Conservation (phyloP, 75 land plant genomes). For the Pinus albicaulis region DNA sequence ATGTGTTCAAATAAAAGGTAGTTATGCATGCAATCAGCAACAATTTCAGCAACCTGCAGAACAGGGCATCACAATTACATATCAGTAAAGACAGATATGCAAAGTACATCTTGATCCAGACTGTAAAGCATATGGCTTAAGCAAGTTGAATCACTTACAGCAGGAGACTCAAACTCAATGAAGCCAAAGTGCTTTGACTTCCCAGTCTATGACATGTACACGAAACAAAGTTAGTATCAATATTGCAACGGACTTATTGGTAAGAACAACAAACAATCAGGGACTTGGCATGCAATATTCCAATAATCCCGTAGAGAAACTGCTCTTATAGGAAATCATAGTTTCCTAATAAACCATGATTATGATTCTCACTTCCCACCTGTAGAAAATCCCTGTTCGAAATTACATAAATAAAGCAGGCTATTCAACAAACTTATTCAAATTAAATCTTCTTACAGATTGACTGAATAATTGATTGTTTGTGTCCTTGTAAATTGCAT, state of each 20-base stretch:
- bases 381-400: too few relatives aligned
- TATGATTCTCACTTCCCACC: too few relatives aligned
- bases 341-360: too few relatives aligned
- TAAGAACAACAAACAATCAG: slow-evolving; percentile 1
- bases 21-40: slow-evolving; percentile 81
- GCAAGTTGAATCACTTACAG: slow-evolving; percentile 36
- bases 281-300: neutral
- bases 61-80: neutral
- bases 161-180: slow-evolving; percentile 79
- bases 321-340: too few relatives aligned
- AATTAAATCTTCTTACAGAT: too few relatives aligned
- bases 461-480: too few relatives aligned
- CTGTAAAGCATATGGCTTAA: neutral
- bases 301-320: neutral
- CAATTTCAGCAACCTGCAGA: slow-evolving; percentile 89
- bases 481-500: too few relatives aligned
- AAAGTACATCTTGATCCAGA: neutral
- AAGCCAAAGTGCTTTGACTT: slow-evolving; percentile 91
- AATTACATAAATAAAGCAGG: too few relatives aligned
- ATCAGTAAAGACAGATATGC: neutral
- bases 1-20: slow-evolving; percentile 83
- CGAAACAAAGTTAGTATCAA: neutral
- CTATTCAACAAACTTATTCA: too few relatives aligned
- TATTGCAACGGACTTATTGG: neutral
- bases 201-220: slow-evolving; percentile 63